phyloP scores from a whole-genome alignment of 1,139 yeast species.

The Candida dubliniensis region DNA sequence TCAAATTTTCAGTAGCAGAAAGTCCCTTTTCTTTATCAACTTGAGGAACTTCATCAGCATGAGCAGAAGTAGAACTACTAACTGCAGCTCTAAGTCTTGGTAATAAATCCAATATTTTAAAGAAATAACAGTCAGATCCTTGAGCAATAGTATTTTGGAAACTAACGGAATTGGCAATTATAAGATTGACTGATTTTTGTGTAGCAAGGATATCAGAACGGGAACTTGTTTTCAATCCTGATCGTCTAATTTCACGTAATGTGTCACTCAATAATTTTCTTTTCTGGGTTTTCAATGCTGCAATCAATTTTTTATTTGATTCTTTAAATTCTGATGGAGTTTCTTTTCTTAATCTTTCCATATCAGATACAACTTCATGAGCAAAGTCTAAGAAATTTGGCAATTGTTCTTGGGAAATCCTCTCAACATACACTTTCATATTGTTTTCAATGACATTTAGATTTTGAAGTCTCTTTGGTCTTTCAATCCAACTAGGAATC shows the following conservation, averaged over 20 bases:
- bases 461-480: slow-evolving; percentile 59
- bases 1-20: slow-evolving; percentile 74
- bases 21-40: slow-evolving; percentile 75
- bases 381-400: slow-evolving; percentile 56
- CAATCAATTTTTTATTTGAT: slow-evolving; percentile 70
- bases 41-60: slow-evolving; percentile 73
- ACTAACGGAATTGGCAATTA: slow-evolving; percentile 56
- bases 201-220: slow-evolving; percentile 62
- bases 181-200: slow-evolving; percentile 62
- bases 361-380: slow-evolving; percentile 51
- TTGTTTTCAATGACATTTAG: slow-evolving; percentile 51
- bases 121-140: slow-evolving; percentile 62
- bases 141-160: slow-evolving; percentile 39
- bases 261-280: slow-evolving; percentile 75
- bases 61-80: slow-evolving; percentile 28
- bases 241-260: slow-evolving; percentile 65
- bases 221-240: slow-evolving; percentile 71
- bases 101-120: slow-evolving; percentile 70
- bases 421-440: slow-evolving; percentile 49
- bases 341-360: slow-evolving; percentile 64
- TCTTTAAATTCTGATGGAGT: slow-evolving; percentile 75
- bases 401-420: slow-evolving; percentile 31
- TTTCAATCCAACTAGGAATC: slow-evolving; percentile 48
- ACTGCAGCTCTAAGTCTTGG: slow-evolving; percentile 76
- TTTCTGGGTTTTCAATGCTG: slow-evolving; percentile 78